Evolutionary conservation across 148 eudicot genomes (phyloP).

Genomic region (Simmondsia chinensis): DNA sequence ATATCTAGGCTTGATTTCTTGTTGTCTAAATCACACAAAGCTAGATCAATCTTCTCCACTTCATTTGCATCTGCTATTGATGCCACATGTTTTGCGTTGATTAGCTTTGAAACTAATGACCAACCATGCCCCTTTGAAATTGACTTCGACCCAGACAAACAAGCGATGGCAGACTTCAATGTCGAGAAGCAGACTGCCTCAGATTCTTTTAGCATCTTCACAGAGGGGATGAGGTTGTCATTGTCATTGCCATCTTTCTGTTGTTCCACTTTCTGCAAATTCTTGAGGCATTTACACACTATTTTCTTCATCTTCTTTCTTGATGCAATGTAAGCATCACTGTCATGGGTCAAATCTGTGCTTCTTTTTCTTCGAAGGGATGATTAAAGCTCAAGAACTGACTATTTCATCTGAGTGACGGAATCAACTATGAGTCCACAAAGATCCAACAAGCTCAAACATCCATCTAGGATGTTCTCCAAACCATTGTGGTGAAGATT

Average conservation of each 20-base stretch:
- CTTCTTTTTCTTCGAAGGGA: slow-evolving; percentile 25
- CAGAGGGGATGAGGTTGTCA: not conserved
- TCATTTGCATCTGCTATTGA: slow-evolving; percentile 2
- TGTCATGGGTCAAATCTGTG: slow-evolving; percentile 4
- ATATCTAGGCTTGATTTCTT: slow-evolving; percentile 4
- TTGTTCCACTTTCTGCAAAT: slow-evolving; percentile 16
- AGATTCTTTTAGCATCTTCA: slow-evolving; percentile 21
- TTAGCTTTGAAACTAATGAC: slow-evolving; percentile 25
- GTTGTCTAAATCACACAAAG: not conserved
- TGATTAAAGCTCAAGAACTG: slow-evolving; percentile 28
- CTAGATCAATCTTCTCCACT: slow-evolving; percentile 15
- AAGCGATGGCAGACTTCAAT: slow-evolving; percentile 18
- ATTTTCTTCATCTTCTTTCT: slow-evolving; percentile 27
- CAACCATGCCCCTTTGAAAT: slow-evolving; percentile 12
- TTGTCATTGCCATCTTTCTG: not conserved
- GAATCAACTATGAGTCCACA: slow-evolving; percentile 16
- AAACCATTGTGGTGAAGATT: slow-evolving; percentile 1
- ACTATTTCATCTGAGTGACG: slow-evolving; percentile 13
- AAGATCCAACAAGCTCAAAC: slow-evolving; percentile 23
- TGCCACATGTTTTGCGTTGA: slow-evolving; percentile 3
- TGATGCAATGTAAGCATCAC: slow-evolving; percentile 12
- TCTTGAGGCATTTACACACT: slow-evolving; percentile 20
- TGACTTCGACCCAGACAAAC: slow-evolving; percentile 14
- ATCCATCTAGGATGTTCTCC: slow-evolving; percentile 22
- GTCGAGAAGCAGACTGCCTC: slow-evolving; percentile 13